Conservation (phyloP, 306 rosid genomes). For the Benincasa hispida region DNA sequence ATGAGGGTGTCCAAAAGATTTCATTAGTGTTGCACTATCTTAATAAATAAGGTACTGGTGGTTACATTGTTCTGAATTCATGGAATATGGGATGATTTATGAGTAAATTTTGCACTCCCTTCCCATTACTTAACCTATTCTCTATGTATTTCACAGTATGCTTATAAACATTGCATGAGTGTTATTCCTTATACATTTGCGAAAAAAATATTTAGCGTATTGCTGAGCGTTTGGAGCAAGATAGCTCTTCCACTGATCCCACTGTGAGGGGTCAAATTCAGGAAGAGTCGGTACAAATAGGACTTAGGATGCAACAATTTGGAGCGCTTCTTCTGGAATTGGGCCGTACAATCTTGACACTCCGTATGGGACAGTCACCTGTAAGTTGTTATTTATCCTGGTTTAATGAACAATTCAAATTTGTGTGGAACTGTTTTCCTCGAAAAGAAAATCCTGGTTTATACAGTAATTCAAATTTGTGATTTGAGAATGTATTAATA, state of each 20-base stretch:
- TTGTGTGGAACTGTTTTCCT: not conserved
- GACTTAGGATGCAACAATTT: conserved; percentile 78
- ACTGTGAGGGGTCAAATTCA: conserved; percentile 58
- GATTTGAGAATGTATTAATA: not conserved
- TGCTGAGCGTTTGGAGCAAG: conserved; percentile 82
- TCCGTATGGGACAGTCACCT: conserved; percentile 77
- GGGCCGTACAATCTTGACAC: conserved; percentile 87
- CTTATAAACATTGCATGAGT: not conserved
- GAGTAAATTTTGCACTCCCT: not conserved
- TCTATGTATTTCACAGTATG: not conserved
- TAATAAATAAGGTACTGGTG: too few species aligned
- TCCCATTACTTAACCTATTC: not conserved
- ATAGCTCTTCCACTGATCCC: conserved; percentile 47
- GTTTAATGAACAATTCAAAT: not conserved
- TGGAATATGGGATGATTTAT: not conserved
- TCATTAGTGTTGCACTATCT: too few species aligned
- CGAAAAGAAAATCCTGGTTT: not conserved
- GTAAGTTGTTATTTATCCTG: conserved; percentile 39
- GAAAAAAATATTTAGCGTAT: conserved; percentile 52
- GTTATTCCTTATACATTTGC: conserved; percentile 31
- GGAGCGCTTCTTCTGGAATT: conserved; percentile 93
- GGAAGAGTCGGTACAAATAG: conserved; percentile 61
- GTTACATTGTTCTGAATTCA: not conserved
- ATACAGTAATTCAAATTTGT: not conserved
- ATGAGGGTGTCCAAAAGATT: too few species aligned